Conservation (phyloP, 225 moss, liverwort and hornwort genomes). For the Polytrichum commune region DNA sequence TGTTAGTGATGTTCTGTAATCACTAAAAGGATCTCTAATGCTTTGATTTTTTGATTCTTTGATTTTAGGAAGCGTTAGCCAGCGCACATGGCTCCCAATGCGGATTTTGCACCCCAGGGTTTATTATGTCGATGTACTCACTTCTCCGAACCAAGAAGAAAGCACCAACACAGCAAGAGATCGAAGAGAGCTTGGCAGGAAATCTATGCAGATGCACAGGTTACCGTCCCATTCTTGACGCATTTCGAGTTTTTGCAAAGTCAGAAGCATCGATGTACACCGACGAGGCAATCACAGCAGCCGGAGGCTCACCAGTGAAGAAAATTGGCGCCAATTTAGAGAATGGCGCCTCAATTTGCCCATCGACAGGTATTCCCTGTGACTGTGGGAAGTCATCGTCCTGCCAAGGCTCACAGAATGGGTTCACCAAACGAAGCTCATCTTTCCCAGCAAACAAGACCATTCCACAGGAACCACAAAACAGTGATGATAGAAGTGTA, state of each 20-base stretch:
- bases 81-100: constrained; percentile 93
- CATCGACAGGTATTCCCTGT: constrained; percentile 88
- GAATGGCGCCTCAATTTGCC: constrained; percentile 47
- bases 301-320: constrained; percentile 15
- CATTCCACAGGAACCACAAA: constrained; percentile 2
- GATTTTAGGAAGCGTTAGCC: constrained; percentile 73
- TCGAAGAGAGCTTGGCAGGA: constrained; percentile 90
- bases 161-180: constrained; percentile 68
- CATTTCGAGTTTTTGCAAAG: constrained; percentile 85
- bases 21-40: not conserved
- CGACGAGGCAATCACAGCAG: constrained; percentile 61
- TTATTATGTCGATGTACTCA: constrained; percentile 98
- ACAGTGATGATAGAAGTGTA: not conserved
- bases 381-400: constrained; percentile 53
- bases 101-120: constrained; percentile 95
- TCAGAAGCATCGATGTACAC: constrained; percentile 75
- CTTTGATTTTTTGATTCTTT: not conserved
- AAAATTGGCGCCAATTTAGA: constrained; percentile 2
- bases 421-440: constrained; percentile 12
- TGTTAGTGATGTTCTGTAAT: too few relatives aligned
- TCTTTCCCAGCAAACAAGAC: constrained; percentile 3
- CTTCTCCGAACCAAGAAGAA: constrained; percentile 61
- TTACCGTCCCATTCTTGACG: constrained; percentile 94
- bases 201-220: constrained; percentile 95
- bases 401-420: constrained; percentile 8